Base-by-base conservation (phyloP, 345 rosid species). In the Erucastrum elatum region DNA sequence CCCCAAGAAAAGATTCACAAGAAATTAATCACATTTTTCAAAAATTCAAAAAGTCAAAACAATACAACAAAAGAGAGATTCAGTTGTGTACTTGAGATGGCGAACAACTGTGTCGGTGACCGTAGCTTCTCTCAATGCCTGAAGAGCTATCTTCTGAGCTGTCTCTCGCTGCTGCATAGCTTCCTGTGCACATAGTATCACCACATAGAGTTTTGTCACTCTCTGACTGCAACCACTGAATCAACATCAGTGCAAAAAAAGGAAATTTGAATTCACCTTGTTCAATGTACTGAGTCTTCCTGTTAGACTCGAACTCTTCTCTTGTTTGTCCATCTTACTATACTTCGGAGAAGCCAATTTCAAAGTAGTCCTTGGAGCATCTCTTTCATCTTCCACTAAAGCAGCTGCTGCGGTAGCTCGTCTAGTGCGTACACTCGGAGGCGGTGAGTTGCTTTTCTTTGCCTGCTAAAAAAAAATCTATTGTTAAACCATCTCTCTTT, bases 61-160 rank as follows among this genome's bases (percentile, higher is more conserved):
- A 2, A 68, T 5, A 0, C n/a, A n/a, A n/a, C n/a, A 68, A n/a
- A 34, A 16, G 21, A 35, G 25, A 70, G 75, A 64, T 16, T 46
- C 37, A 39, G 66, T 8, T 59, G 37, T 73, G 29, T 90, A 93
- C 98, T 87, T 96, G 74, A 96, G 98, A 80, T 88, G 91, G 74
- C 95, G 87, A 79, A 96, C 97, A 62, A 90, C 62, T 58, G 86
- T 87, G 66, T 93, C 99, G 0, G 88, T 87, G 2, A 95, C 92
- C 72, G 91, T 75, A 78, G 98, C 98, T 11, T 91, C 98, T 88
- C 95, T 87, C 5, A 96, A 80, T 10, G 98, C 98, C 70, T 89
- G 92, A 55, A 93, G 94, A 51, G 99, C 97, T 49, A 87, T 81
- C 80, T 90, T 96, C 84, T 93, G 98, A 74, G 98, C 94, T 6